Evolutionary conservation across 257 asterid species (phyloP), one percentile per base, ranked within the genome.

Genomic region (Solanum microdontum): DNA sequence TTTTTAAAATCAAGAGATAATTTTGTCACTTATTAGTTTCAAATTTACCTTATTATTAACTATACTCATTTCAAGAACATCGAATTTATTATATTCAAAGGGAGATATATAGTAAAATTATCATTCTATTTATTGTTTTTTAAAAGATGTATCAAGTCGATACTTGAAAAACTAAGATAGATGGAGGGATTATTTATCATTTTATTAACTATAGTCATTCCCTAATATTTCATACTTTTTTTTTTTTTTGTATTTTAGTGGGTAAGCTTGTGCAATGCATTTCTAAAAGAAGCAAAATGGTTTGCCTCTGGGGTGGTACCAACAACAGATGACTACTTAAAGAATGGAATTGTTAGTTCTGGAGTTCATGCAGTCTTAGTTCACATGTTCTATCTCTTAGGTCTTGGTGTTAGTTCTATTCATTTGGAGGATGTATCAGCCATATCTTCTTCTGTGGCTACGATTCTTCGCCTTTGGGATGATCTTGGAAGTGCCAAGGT

Each of bases 251-350:
- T 0, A 40, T 28, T 40, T 80, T 89, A 94, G 97, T 94, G 97
- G 98, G 94, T 24, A 37, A 88, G 40, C 33, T 77, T 94, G 86
- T 90, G 93, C 86, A 76, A 88, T 14, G 96, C 95, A 84, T 93
- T 92, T 89, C 87, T 92, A 7, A 87, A 24, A 12, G 96, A 94
- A 88, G 90, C 92, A 75, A 86, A 86, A 86, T 93, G 96, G 97
- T 89, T 93, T 51, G 74, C 69, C 28, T 88, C 90, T 7, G 83
- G 87, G 8, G 48, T 76, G 17, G 2, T 37, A 6, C 90, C 92
- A 43, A 87, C 70, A 23, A 39, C 92, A 14, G 87, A 88, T 15
- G 91, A 89, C n/a, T 94, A 94, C 84, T 79, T 93, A 39, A 86
- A 89, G 76, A 92, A 91, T 86, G 97, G 91, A 8, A 83, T 74